phyloP scores from a whole-genome alignment of 768 basidiomycete genomes.

The Cystofilobasidium ferigula region DNA sequence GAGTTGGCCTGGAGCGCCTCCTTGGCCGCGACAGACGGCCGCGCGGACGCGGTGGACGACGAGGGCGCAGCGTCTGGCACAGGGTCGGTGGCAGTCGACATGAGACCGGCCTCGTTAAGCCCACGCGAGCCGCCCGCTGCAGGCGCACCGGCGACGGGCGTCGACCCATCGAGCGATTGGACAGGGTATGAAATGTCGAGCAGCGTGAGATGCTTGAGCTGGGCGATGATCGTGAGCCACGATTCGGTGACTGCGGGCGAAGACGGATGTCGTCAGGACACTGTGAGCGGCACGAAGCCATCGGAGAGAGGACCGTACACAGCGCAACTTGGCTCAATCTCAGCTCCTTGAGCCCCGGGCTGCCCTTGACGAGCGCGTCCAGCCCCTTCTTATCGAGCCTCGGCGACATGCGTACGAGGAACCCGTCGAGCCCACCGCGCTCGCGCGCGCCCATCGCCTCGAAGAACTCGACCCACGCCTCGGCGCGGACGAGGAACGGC shows the following conservation, averaged over 20 bases:
- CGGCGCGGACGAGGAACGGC: slow-evolving; percentile 67
- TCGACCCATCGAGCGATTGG: neutral
- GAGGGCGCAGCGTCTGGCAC: too few species aligned
- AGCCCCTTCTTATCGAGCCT: slow-evolving; percentile 15
- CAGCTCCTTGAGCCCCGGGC: slow-evolving; percentile 55
- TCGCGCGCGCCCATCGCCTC: slow-evolving; percentile 44
- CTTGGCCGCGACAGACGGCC: neutral
- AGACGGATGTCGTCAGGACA: neutral
- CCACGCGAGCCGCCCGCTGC: neutral
- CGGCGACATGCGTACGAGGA: slow-evolving; percentile 51
- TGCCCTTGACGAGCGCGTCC: slow-evolving; percentile 40
- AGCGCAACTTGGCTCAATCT: slow-evolving; percentile 67
- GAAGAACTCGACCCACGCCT: slow-evolving; percentile 68
- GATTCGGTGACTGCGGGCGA: neutral
- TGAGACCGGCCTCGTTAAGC: neutral
- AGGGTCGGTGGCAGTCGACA: neutral
- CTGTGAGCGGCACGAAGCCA: too few species aligned
- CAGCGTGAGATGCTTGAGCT: neutral
- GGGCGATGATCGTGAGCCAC: neutral
- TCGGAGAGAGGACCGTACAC: neutral
- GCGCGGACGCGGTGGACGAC: neutral
- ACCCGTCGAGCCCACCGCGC: slow-evolving; percentile 50
- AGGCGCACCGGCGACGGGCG: neutral
- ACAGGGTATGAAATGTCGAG: slow-evolving; percentile 40
- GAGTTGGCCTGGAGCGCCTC: neutral